A percentile compares a stretch with the other conserved stretches of the same genome.
Evolutionary conservation across 2,329 filamentous ascomycete species (phyloP).

Genomic region (Claviceps humidiphila): DNA sequence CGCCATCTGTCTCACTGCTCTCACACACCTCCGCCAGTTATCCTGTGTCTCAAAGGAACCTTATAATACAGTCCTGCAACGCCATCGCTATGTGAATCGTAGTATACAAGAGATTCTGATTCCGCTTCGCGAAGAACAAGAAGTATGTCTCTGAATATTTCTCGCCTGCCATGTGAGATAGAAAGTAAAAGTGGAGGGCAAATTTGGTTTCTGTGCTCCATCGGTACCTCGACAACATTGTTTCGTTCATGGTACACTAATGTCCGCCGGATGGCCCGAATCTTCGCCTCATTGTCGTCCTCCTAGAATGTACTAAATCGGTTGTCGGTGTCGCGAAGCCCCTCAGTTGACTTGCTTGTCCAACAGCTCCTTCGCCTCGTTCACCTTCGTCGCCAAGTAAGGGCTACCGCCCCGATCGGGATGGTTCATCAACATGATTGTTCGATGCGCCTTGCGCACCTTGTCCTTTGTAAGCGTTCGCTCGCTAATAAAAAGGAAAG

Average conservation of each 20-base stretch:
- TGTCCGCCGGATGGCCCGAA: too few species aligned
- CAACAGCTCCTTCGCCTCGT: constrained; percentile 92
- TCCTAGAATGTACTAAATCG: neutral
- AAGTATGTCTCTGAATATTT: neutral
- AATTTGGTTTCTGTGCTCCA: neutral
- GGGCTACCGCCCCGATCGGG: constrained; percentile 94
- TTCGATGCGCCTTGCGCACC: constrained; percentile 87
- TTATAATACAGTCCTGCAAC: constrained; percentile 16
- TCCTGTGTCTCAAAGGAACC: constrained; percentile 1
- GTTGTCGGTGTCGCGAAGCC: neutral
- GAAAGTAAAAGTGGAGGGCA: neutral
- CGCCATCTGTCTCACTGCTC: neutral
- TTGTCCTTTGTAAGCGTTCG: constrained; percentile 81
- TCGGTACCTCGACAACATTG: too few species aligned
- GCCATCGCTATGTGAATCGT: constrained; percentile 32
- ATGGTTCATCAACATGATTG: constrained; percentile 94
- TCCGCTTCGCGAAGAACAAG: neutral
- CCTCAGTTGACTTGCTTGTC: constrained; percentile 46
- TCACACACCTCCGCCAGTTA: neutral
- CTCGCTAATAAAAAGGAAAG: constrained; percentile 49
- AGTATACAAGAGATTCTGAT: constrained; percentile 18
- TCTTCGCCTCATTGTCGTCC: neutral
- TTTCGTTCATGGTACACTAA: too few species aligned
- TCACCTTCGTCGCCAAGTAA: constrained; percentile 93
- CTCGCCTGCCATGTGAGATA: neutral